phyloP scores from a whole-genome alignment of 306 rosid genomes.

The Vigna nakashimae region DNA sequence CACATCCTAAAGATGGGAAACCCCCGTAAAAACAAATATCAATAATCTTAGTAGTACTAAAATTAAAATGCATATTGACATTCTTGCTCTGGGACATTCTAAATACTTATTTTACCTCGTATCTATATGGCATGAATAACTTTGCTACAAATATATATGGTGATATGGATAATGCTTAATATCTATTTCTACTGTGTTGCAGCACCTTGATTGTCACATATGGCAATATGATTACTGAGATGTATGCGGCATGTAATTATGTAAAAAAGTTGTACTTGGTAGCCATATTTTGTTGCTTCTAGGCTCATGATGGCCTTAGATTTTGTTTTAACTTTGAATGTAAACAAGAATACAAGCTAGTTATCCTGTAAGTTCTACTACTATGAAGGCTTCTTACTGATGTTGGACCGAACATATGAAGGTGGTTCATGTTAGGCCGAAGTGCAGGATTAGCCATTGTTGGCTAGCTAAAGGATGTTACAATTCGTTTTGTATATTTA shows the following conservation, averaged over 20 bases:
- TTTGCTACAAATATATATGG: conserved; percentile 4
- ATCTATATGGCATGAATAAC: not conserved
- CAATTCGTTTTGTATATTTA: not conserved
- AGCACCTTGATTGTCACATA: conserved; percentile 45
- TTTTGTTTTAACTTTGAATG: conserved; percentile 7
- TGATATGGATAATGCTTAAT: conserved; percentile 18
- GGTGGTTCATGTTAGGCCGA: not conserved
- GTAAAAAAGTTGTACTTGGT: not conserved
- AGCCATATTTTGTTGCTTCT: not conserved
- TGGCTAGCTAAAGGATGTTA: not conserved
- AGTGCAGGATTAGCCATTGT: not conserved
- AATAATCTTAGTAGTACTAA: not conserved
- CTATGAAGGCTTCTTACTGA: not conserved
- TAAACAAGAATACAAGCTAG: conserved; percentile 12
- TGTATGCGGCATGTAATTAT: not conserved
- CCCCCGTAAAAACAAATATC: not conserved
- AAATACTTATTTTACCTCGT: not conserved
- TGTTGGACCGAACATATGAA: not conserved
- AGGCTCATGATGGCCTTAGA: not conserved
- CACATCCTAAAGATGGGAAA: not conserved
- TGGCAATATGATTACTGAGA: not conserved
- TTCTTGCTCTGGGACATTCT: not conserved
- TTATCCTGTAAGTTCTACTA: not conserved
- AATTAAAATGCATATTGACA: not conserved
- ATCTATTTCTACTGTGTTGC: conserved; percentile 35